These are phyloP conservation scores for Arctostaphylos glauca DNA, from an alignment of 148 eudicot species.

Conservation along the genomic window DNA sequence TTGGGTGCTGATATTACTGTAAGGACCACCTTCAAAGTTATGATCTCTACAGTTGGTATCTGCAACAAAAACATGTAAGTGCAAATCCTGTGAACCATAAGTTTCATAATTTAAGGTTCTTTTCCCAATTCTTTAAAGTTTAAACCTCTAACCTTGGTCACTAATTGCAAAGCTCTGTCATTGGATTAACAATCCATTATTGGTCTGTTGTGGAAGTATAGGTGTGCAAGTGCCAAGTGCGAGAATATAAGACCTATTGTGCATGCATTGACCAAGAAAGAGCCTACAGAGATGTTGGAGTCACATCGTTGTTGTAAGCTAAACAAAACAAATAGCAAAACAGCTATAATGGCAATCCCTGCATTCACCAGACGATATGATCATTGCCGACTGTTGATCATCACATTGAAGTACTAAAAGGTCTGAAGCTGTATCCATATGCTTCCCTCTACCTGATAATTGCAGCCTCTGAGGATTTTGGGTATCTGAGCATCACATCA, in stretches of 20 bases:
- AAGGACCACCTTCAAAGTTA: neutral
- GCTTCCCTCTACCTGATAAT: slow-evolving; percentile 56
- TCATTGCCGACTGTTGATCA: neutral
- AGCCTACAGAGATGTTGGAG: no score
- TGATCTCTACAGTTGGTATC: neutral
- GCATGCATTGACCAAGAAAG: no score
- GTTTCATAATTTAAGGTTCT: no score
- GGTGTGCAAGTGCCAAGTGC: no score
- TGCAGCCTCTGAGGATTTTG: slow-evolving; percentile 83
- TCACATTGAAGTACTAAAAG: neutral
- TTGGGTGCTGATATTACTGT: neutral
- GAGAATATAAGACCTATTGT: no score
- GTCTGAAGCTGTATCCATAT: neutral
- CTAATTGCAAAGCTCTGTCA: no score
- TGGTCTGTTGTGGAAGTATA: no score
- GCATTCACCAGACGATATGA: neutral
- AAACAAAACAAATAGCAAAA: slow-evolving; percentile 25
- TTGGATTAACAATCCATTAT: no score
- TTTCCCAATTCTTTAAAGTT: no score
- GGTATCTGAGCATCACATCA: slow-evolving; percentile 80
- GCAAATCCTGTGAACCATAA: neutral
- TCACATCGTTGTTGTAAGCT: no score
- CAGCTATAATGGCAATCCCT: neutral
- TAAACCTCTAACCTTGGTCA: no score
- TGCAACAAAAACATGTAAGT: neutral